phyloP scores from a whole-genome alignment of 148 eudicot genomes.

The Arbutus unedo region DNA sequence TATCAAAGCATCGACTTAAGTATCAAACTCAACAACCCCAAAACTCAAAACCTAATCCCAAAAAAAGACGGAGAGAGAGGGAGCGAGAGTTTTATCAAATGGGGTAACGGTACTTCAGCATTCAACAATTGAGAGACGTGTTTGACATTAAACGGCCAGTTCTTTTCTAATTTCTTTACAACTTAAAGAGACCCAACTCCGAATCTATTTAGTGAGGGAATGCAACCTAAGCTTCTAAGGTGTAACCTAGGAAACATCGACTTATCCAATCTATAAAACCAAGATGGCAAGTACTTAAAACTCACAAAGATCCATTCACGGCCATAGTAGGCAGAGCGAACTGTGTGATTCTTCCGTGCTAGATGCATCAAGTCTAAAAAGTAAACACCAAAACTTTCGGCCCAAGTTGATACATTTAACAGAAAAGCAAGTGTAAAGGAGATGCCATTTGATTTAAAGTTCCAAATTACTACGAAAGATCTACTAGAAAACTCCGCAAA shows the following conservation, averaged over 20 bases:
- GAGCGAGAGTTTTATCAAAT: not conserved
- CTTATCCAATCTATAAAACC: not conserved
- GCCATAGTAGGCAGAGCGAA: not conserved
- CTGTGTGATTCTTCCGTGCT: conserved; percentile 3
- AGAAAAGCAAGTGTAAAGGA: not conserved
- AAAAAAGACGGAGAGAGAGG: not conserved
- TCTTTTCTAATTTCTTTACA: not conserved
- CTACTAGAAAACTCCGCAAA: not conserved
- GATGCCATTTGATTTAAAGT: not conserved
- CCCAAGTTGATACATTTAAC: not conserved
- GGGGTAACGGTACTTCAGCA: not conserved
- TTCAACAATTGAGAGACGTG: not conserved
- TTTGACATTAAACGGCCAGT: not conserved
- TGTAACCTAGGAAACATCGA: not conserved
- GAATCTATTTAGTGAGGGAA: not conserved
- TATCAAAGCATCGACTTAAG: not conserved
- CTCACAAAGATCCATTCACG: not conserved
- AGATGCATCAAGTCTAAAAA: conserved; percentile 1
- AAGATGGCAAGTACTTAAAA: not conserved
- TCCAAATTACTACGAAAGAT: not conserved
- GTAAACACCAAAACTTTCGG: not conserved
- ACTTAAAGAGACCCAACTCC: not conserved
- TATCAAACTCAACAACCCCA: not conserved
- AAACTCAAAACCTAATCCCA: not conserved
- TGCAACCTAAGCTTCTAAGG: not conserved